These are phyloP conservation scores for Beauveria sp. DNA, from an alignment of 2,329 filamentous ascomycete species.

Conservation along the genomic window DNA sequence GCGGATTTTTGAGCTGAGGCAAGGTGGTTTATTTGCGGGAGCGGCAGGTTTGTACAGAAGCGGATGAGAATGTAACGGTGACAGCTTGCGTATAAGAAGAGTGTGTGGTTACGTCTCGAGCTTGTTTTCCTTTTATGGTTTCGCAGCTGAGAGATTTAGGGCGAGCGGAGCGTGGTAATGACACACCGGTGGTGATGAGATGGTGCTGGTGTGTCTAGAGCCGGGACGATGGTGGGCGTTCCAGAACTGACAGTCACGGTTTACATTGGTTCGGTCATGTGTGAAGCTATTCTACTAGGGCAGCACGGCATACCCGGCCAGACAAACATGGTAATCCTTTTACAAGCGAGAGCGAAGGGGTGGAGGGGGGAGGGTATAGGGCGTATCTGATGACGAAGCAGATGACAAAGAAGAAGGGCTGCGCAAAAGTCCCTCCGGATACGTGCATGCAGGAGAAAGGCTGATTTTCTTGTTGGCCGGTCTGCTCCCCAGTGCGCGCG, in stretches of 20 bases:
- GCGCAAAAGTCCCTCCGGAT: slow-evolving; percentile 3
- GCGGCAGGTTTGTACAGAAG: not conserved
- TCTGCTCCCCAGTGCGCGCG: too few relatives aligned
- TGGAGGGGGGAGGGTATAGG: not conserved
- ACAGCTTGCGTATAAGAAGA: not conserved
- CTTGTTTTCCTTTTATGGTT: not conserved
- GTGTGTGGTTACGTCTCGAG: not conserved
- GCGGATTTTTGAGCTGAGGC: not conserved
- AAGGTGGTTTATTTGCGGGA: not conserved
- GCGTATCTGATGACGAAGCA: slow-evolving; percentile 3
- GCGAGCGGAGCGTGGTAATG: not conserved
- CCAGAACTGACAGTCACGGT: too few relatives aligned
- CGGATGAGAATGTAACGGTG: not conserved
- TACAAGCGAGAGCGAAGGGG: not conserved
- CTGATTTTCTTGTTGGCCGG: not conserved
- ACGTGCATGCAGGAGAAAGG: not conserved
- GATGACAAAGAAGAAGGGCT: not conserved
- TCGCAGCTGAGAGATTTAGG: slow-evolving; percentile 4
- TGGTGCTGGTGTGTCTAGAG: not conserved
- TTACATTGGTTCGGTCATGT: too few relatives aligned
- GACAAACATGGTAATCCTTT: not conserved
- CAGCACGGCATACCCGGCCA: not conserved
- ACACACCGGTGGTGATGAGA: not conserved
- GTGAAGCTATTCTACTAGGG: too few relatives aligned
- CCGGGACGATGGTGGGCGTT: too few relatives aligned